A percentile compares a stretch with the other conserved stretches of the same genome.
Evolutionary conservation across 176 grass and related monocot species (phyloP).

Genomic region (Eragrostis nindensis): DNA sequence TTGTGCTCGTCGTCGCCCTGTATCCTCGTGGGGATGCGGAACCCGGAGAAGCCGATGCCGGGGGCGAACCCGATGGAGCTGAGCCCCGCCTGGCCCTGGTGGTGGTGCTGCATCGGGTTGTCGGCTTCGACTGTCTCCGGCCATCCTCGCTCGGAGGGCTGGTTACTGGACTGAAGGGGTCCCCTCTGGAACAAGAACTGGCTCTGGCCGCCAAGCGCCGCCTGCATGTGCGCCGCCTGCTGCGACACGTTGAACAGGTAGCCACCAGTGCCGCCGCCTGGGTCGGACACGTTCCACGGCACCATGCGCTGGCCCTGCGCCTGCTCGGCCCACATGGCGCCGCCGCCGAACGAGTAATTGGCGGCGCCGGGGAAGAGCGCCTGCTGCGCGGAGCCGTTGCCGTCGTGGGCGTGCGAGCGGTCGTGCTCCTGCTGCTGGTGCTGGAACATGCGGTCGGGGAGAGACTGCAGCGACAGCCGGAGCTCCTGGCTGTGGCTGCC

Average conservation of each 20-base stretch:
- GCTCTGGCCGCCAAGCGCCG: slow-evolving; percentile 60
- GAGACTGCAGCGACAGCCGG: slow-evolving; percentile 82
- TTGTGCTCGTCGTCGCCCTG: slow-evolving; percentile 94
- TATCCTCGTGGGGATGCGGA: slow-evolving; percentile 80
- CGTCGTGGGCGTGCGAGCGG: slow-evolving; percentile 48
- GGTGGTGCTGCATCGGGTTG: slow-evolving; percentile 60
- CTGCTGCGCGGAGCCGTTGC: slow-evolving; percentile 47
- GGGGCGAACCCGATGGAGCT: slow-evolving; percentile 67
- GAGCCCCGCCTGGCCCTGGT: no score
- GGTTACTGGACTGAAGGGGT: slow-evolving; percentile 99
- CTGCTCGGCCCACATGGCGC: slow-evolving; percentile 70
- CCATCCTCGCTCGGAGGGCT: slow-evolving; percentile 85
- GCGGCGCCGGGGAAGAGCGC: slow-evolving; percentile 49
- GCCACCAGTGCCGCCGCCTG: slow-evolving; percentile 47
- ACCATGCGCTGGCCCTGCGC: slow-evolving; percentile 60
- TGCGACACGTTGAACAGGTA: slow-evolving; percentile 73
- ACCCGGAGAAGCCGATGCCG: slow-evolving; percentile 72
- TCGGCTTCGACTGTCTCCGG: slow-evolving; percentile 65
- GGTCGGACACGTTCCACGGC: slow-evolving; percentile 76
- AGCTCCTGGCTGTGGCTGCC: slow-evolving; percentile 82
- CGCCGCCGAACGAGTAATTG: slow-evolving; percentile 57
- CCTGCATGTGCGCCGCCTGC: slow-evolving; percentile 72
- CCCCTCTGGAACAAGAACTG: slow-evolving; percentile 93
- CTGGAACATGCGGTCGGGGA: slow-evolving; percentile 79
- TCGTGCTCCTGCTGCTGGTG: slow-evolving; percentile 46